Conservation (phyloP, 78 protist genomes). For the Tieghemostelium lacteum region DNA sequence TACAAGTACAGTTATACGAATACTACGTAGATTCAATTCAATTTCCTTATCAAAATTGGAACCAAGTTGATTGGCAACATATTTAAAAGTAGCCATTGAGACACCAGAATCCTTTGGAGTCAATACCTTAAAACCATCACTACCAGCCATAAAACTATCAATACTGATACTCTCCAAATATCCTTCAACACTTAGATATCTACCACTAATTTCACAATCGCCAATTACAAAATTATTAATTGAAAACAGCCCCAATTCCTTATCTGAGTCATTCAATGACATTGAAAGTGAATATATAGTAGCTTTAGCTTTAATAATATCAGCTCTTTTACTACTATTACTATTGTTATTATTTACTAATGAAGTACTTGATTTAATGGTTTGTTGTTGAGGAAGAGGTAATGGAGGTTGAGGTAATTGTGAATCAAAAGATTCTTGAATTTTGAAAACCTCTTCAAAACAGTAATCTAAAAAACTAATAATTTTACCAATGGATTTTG, state of each 20-base stretch:
- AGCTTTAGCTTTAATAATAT: slow-evolving; percentile 49
- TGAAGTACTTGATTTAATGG: neutral
- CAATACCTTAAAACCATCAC: slow-evolving; percentile 43
- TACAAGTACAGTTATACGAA: slow-evolving; percentile 56
- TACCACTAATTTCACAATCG: slow-evolving; percentile 50
- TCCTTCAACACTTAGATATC: slow-evolving; percentile 29
- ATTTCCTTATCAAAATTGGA: slow-evolving; percentile 41
- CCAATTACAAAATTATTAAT: slow-evolving; percentile 37
- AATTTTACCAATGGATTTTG: slow-evolving; percentile 43
- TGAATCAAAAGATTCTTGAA: slow-evolving; percentile 34
- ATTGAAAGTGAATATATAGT: slow-evolving; percentile 57
- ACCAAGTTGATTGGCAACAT: neutral
- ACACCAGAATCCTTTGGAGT: slow-evolving; percentile 57
- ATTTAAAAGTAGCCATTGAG: slow-evolving; percentile 71
- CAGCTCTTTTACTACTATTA: neutral
- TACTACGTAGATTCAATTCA: slow-evolving; percentile 35
- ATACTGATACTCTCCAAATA: slow-evolving; percentile 40
- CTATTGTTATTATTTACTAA: neutral
- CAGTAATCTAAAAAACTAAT: slow-evolving; percentile 50
- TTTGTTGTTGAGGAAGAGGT: neutral
- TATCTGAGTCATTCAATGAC: slow-evolving; percentile 51
- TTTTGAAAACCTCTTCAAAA: slow-evolving; percentile 50
- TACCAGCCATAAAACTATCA: slow-evolving; percentile 27
- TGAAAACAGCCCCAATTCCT: slow-evolving; percentile 50
- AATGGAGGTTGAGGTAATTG: neutral